Evolutionary conservation across 75 land plant species (phyloP), one percentile per base, ranked within the genome.

Genomic region (Adiantum capillusveneris): DNA sequence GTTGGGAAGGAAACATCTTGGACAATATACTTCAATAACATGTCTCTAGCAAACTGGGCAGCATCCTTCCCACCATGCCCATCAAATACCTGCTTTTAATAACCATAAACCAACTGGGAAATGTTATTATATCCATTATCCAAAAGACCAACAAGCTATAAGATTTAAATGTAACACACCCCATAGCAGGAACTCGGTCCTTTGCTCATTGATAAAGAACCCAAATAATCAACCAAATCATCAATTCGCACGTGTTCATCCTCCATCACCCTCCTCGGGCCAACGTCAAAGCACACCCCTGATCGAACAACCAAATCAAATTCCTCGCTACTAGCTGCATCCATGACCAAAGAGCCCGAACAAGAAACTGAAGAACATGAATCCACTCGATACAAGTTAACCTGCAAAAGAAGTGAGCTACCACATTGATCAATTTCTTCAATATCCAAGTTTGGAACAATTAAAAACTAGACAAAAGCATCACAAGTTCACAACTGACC

Each of bases 41-140:
- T 82, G 44, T 76, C 69, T 51, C 60, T 73, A 22, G 67, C 74
- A 57, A 72, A 89, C 1, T 60, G 53, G 28, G 89, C 84, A 1
- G 90, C 86, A 66, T 82, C 86, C 29, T 50, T 56, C 1, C 95
- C 95, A 26, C 67, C 73, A 71, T 89, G 95, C 9, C 95, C 95
- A 72, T 89, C 95, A 74, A 89, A 89, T 9, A 89, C 86, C 91
- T 87, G 58, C 29, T 30, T 54, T 13, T 26, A 57, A 0, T 29
- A 34, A 17, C 14, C 0, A 0, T 16, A 0, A 1, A 13, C 0
- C 20, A 3, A 17, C 0, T 1, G 0, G 24, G 31, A 34, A 34
- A 9, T 5, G 37, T 9, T 34, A 34, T 5, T 34, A 34, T 9
- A 34, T 34, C 37, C 37, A 3, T 34, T 34, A 34, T 34, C 37